Percentiles rank a stretch among this genome's conserved stretches.
These are phyloP conservation scores for Ogataea paradorogensis DNA, from an alignment of 805 yeast genomes.

Conservation along the genomic window DNA sequence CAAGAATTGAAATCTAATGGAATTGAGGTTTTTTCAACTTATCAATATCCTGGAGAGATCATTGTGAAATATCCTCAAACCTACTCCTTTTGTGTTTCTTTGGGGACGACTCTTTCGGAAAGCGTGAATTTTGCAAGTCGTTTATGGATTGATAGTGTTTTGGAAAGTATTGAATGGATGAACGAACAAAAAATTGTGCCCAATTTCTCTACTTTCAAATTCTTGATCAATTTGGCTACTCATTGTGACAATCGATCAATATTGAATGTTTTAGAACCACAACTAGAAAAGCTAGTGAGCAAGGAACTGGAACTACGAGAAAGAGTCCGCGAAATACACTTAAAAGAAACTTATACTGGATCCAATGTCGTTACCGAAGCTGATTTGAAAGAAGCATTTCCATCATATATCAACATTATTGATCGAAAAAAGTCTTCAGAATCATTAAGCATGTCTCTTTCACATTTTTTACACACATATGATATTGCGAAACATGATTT, in stretches of 20 bases:
- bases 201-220: slow-evolving; percentile 46
- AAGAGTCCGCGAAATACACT: slow-evolving; percentile 33
- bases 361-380: slow-evolving; percentile 48
- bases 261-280: slow-evolving; percentile 32
- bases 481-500: slow-evolving; percentile 17
- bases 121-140: slow-evolving; percentile 54
- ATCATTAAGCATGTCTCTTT: slow-evolving; percentile 34
- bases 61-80: slow-evolving; percentile 56
- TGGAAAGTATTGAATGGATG: slow-evolving; percentile 52
- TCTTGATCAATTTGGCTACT: slow-evolving; percentile 46
- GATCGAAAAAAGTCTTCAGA: slow-evolving; percentile 29
- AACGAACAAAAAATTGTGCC: slow-evolving; percentile 47
- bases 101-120: slow-evolving; percentile 58
- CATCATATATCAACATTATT: slow-evolving; percentile 45
- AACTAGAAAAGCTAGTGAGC: slow-evolving; percentile 35
- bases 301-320: slow-evolving; percentile 45
- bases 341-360: slow-evolving; percentile 29
- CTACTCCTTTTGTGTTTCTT: slow-evolving; percentile 48
- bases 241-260: slow-evolving; percentile 39
- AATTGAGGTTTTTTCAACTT: slow-evolving; percentile 43
- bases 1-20: slow-evolving; percentile 44
- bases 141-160: slow-evolving; percentile 51
- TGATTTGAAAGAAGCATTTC: slow-evolving; percentile 47
- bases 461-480: slow-evolving; percentile 28
- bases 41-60: slow-evolving; percentile 63